phyloP scores from a whole-genome alignment of 1,284 basidiomycete species.

The Trichosporon inkin region DNA sequence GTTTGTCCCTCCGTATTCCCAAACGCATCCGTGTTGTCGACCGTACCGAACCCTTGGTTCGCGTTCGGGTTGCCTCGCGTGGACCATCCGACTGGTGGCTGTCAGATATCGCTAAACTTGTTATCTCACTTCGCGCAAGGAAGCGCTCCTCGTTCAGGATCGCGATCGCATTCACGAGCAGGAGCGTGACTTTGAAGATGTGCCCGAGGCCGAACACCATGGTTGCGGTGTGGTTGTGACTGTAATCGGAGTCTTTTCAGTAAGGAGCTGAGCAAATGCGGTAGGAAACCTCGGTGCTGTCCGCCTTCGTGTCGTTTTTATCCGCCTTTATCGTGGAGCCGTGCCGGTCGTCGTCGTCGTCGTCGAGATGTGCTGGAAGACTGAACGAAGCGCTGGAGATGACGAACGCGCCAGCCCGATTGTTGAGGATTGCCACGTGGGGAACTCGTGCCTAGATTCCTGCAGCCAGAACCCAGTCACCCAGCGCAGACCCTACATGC shows the following conservation, averaged over 20 bases:
- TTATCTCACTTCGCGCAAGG: conserved; percentile 74
- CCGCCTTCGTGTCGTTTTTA: too few relatives aligned
- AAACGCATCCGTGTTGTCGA: conserved; percentile 36
- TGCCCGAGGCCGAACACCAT: conserved; percentile 38
- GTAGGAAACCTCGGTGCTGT: too few relatives aligned
- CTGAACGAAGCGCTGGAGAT: background rate
- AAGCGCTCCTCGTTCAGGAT: conserved; percentile 94
- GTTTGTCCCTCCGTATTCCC: conserved; percentile 57
- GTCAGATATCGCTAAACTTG: conserved; percentile 5
- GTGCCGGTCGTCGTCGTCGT: background rate
- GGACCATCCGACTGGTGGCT: conserved; percentile 84
- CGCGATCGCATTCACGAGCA: conserved; percentile 88
- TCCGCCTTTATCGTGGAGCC: too few relatives aligned
- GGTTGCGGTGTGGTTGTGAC: background rate
- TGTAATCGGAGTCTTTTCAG: too few relatives aligned
- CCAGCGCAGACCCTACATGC: background rate
- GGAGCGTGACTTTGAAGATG: conserved; percentile 56
- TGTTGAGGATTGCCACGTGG: background rate
- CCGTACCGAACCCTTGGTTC: conserved; percentile 47
- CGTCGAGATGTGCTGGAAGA: conserved; percentile 3
- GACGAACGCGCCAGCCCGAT: background rate
- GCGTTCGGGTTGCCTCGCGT: conserved; percentile 55
- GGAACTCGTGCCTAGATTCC: background rate
- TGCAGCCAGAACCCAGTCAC: background rate
- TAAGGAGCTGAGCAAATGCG: too few relatives aligned